Percentiles rank a stretch among this genome's conserved stretches.
Evolutionary conservation across 2,329 filamentous ascomycete genomes (phyloP).

Genomic region (Mariannaea elegans): DNA sequence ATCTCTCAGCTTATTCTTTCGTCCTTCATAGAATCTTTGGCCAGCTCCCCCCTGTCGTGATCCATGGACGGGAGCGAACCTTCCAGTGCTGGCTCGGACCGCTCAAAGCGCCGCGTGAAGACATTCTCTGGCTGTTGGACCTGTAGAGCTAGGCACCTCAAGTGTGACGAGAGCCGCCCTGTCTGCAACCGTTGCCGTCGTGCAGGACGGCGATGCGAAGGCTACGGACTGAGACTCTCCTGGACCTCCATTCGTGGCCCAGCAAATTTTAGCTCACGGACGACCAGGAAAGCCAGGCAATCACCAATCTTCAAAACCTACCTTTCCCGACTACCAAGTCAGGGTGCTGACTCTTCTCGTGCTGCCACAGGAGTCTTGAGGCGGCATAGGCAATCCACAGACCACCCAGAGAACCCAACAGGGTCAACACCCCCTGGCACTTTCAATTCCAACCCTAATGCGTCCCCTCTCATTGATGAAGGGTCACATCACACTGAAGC

Average conservation of each 20-base stretch:
- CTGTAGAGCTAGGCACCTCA: conserved; percentile 37
- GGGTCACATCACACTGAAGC: no score
- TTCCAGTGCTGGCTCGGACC: no score
- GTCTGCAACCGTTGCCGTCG: conserved; percentile 31
- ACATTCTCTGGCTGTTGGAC: conserved; percentile 39
- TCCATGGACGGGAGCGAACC: no score
- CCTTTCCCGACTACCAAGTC: background rate
- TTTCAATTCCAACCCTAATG: no score
- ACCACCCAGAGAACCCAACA: background rate
- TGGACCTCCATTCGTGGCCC: conserved; percentile 25
- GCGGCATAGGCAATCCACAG: background rate
- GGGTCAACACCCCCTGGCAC: background rate
- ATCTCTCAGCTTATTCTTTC: no score
- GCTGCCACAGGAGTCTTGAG: no score
- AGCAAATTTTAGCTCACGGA: background rate
- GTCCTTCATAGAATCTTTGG: no score
- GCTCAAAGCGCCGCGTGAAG: conserved; percentile 30
- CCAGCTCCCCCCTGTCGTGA: no score
- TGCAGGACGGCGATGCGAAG: conserved; percentile 27
- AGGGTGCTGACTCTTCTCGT: no score
- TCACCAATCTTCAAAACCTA: background rate
- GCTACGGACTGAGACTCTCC: conserved; percentile 33
- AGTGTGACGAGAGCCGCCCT: conserved; percentile 40
- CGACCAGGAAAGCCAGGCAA: background rate
- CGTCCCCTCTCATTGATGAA: no score